A percentile compares a stretch with the other conserved stretches of the same genome.
Evolutionary conservation across 352 stramenopile species (phyloP).

Genomic region (Pythium dissotocum): DNA sequence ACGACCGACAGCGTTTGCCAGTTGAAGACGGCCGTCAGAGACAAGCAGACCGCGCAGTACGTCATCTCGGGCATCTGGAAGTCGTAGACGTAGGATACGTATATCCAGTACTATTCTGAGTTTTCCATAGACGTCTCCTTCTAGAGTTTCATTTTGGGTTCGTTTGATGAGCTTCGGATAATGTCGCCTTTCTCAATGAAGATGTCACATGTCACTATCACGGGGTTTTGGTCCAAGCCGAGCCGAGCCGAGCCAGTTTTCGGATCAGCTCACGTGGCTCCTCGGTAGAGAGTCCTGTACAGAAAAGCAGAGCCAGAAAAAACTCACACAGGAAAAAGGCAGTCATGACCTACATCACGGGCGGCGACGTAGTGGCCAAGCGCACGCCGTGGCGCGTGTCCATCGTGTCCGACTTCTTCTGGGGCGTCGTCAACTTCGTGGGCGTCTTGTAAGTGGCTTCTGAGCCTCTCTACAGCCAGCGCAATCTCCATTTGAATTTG

Average conservation of each 20-base stretch:
- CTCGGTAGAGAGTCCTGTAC: neutral
- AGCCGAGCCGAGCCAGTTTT: neutral
- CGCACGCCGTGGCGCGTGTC: constrained; percentile 67
- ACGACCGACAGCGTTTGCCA: neutral
- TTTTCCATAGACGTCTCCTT: too few species aligned
- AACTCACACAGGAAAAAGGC: neutral
- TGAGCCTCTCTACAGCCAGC: neutral
- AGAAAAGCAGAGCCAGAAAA: neutral
- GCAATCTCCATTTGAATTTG: neutral
- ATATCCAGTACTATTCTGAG: too few species aligned
- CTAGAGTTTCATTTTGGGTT: too few species aligned
- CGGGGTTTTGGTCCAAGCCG: neutral
- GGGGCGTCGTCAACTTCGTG: constrained; percentile 72
- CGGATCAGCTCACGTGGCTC: neutral
- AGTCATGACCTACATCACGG: constrained; percentile 63
- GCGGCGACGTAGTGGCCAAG: constrained; percentile 64
- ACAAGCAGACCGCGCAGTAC: neutral
- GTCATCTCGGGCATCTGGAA: neutral
- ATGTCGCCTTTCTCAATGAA: too few species aligned
- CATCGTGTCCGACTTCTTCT: constrained; percentile 71
- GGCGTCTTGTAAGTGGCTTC: constrained; percentile 65
- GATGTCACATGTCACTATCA: too few species aligned
- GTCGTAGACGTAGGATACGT: neutral
- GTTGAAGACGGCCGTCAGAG: neutral
- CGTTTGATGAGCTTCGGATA: too few species aligned